phyloP scores from a whole-genome alignment of 1,284 basidiomycete genomes.

The Tilletia setariae region DNA sequence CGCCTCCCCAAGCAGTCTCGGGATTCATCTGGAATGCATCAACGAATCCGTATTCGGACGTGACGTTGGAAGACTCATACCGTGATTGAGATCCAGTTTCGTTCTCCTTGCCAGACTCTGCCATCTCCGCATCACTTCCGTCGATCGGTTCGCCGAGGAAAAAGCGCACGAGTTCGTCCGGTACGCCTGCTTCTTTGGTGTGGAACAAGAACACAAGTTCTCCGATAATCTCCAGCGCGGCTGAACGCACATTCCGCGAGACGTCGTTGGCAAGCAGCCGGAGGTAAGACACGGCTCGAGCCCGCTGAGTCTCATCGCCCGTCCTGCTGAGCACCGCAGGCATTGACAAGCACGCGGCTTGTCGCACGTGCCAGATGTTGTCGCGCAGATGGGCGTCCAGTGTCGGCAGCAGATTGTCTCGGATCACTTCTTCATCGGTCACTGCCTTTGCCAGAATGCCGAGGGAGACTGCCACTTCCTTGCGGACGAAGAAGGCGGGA shows the following conservation, averaged over 20 bases:
- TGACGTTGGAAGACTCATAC: conserved; percentile 7
- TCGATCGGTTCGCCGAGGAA: conserved; percentile 65
- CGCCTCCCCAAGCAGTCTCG: background rate
- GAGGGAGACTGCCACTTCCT: conserved; percentile 84
- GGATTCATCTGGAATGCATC: background rate
- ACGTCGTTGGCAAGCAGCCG: conserved; percentile 66
- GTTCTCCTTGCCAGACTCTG: conserved; percentile 14
- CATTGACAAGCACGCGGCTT: conserved; percentile 81
- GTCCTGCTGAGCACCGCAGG: conserved; percentile 65
- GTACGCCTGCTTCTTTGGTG: conserved; percentile 61
- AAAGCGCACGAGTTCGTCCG: conserved; percentile 72
- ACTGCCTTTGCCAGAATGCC: conserved; percentile 80
- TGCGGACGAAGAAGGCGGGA: conserved; percentile 75
- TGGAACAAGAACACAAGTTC: conserved; percentile 86
- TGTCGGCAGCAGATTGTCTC: conserved; percentile 61
- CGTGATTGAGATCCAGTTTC: background rate
- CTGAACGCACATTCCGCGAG: conserved; percentile 70
- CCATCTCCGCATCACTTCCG: conserved; percentile 30
- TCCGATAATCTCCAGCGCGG: conserved; percentile 82
- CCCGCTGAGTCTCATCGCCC: conserved; percentile 34
- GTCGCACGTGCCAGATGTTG: conserved; percentile 76
- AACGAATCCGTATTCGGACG: background rate
- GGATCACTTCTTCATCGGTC: background rate
- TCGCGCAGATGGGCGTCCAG: conserved; percentile 72
- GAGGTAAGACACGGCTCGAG: conserved; percentile 41